Base-by-base conservation (phyloP, 2,329 filamentous ascomycete species). In the Penicillium sp. region DNA sequence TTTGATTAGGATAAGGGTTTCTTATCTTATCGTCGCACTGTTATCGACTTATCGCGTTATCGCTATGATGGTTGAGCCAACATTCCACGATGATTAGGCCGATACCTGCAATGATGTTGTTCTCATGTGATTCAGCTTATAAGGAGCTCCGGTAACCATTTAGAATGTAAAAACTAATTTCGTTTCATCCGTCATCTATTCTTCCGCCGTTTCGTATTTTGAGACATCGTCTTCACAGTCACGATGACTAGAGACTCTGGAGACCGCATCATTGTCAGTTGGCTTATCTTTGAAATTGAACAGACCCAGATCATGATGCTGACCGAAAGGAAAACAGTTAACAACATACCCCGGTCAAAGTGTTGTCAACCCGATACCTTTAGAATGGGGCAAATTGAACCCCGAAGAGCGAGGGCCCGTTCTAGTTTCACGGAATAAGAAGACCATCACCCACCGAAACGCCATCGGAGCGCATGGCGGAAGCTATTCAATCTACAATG, bases 401-500 rank as follows among this genome's bases (percentile, higher is more conserved):
- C 49, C 49, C 21, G n/a, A 52, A 9, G 49, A 52, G 21, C 86
- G 93, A 75, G 95, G 93, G 1, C 93, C 93, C 4, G 90, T 98
- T 48, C 88, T 96, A 51, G 93, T 96, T 45, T 95, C 63, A 11
- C 64, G 68, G 22, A 72, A 68, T 37, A 65, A 64, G 8, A 68
- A 67, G 27, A 53, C 66, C 37, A 43, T 72, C 16, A 70, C 75
- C 61, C 70, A 70, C 47, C 62, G 68, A 49, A 76, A 70, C 80
- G 84, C 85, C 45, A 85, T 88, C 70, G 86, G 85, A 67, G 88
- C 86, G 57, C 88, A 90, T 65, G 93, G 95, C 62, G 93, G 95
- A 55, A 97, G 92, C 4, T 98, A 99, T 74, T 92, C 90, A 59
- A 93, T 97, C 63, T 98, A 98, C 79, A 92, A 96, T 71, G 93